Evolutionary conservation across 2,329 filamentous ascomycete genomes (phyloP).

Genomic region (Aspergillus hiratsukae): DNA sequence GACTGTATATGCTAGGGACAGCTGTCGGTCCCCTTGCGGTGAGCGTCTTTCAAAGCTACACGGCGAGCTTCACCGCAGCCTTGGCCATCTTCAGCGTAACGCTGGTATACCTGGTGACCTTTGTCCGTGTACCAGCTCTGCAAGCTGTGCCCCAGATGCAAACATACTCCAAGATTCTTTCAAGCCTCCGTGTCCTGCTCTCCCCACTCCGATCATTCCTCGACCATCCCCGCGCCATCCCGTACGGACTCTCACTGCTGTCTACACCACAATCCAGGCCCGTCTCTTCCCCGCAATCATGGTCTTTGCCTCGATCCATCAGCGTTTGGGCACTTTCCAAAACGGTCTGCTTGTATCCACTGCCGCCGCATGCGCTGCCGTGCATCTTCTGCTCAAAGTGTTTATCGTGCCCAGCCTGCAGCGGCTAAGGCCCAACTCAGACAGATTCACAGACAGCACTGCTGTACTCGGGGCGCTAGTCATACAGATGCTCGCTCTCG

Average conservation of each 20-base stretch:
- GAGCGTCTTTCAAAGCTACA: neutral
- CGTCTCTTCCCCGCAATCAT: neutral
- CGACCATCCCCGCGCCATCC: neutral
- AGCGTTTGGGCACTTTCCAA: neutral
- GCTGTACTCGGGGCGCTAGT: neutral
- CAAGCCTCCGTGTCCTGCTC: neutral
- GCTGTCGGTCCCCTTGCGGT: neutral
- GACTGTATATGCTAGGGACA: neutral
- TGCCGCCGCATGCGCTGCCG: neutral
- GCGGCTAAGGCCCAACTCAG: neutral
- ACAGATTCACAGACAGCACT: neutral
- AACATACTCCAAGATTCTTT: neutral
- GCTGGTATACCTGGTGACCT: neutral
- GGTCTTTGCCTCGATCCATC: neutral
- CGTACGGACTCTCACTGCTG: neutral
- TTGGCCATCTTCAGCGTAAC: neutral
- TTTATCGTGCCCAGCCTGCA: neutral
- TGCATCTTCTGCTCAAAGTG: neutral
- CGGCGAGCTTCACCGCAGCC: neutral
- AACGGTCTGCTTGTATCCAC: neutral
- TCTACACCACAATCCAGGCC: neutral
- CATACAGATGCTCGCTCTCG: neutral
- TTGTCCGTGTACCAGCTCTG: neutral
- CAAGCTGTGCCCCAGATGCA: neutral
- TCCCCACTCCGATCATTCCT: neutral